These are phyloP conservation scores for Ceratobasidium theobromae DNA, from an alignment of 1,284 basidiomycete species.

Conservation along the genomic window DNA sequence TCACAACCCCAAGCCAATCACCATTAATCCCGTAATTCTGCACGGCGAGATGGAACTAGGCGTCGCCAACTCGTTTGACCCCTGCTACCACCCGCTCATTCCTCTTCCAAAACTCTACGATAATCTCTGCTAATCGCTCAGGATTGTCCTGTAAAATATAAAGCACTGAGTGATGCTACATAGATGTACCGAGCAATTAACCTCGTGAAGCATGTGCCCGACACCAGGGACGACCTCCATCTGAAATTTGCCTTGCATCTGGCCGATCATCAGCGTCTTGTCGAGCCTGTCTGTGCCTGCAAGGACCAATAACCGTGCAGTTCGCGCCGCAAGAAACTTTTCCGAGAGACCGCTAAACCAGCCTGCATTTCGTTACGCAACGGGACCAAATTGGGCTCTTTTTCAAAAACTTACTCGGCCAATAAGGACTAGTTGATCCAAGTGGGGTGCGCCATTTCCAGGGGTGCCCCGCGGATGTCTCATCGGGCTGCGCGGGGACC, in stretches of 20 bases:
- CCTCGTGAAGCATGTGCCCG: slow-evolving; percentile 95
- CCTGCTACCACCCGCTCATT: slow-evolving; percentile 74
- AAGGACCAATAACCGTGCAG: slow-evolving; percentile 84
- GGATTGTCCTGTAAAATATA: slow-evolving; percentile 74
- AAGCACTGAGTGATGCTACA: background rate
- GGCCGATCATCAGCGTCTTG: slow-evolving; percentile 93
- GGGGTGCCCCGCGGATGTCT: slow-evolving; percentile 41
- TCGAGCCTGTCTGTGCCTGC: slow-evolving; percentile 94
- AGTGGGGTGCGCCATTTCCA: slow-evolving; percentile 86
- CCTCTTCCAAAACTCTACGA: slow-evolving; percentile 88
- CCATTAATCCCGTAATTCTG: no score
- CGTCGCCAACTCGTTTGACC: slow-evolving; percentile 81
- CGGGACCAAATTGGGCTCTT: background rate
- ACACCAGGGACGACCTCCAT: slow-evolving; percentile 83
- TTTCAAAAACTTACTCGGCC: slow-evolving; percentile 64
- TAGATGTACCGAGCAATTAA: slow-evolving; percentile 43
- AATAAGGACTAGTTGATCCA: slow-evolving; percentile 82
- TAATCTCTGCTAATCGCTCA: slow-evolving; percentile 68
- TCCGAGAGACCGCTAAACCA: slow-evolving; percentile 88
- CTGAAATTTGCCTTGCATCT: slow-evolving; percentile 99
- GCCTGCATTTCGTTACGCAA: slow-evolving; percentile 53
- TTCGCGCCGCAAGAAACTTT: slow-evolving; percentile 72
- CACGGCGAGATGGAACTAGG: background rate
- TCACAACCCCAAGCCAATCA: no score
- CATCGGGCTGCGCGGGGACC: slow-evolving; percentile 50